phyloP scores from a whole-genome alignment of 2,329 filamentous ascomycete species.

The Diaporthe batatas region DNA sequence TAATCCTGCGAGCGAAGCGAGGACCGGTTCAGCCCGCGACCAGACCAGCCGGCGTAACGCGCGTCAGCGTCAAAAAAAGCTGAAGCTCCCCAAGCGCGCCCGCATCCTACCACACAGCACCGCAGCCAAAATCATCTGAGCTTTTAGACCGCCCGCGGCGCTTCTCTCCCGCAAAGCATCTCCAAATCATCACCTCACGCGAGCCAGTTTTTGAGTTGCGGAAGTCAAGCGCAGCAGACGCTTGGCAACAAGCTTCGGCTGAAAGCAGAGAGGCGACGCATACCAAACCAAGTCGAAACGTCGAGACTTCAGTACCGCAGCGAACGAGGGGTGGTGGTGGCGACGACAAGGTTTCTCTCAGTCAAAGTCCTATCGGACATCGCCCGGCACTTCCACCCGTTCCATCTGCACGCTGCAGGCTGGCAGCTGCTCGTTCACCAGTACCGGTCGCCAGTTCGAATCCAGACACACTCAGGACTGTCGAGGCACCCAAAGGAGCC shows the following conservation, averaged over 20 bases:
- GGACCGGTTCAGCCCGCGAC: slow-evolving; percentile 5
- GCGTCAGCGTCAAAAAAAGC: slow-evolving; percentile 56
- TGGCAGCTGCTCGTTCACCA: slow-evolving; percentile 16
- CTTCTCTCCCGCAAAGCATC: slow-evolving; percentile 17
- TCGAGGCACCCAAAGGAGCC: background rate
- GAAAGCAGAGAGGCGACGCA: slow-evolving; percentile 24
- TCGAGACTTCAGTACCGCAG: slow-evolving; percentile 27
- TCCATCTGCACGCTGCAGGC: slow-evolving; percentile 37
- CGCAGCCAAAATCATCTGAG: slow-evolving; percentile 36
- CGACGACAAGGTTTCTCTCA: slow-evolving; percentile 32
- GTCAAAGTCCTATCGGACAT: slow-evolving; percentile 26
- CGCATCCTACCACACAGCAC: slow-evolving; percentile 45
- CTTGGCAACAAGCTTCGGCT: slow-evolving; percentile 19
- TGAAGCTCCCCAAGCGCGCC: slow-evolving; percentile 36
- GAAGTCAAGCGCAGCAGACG: slow-evolving; percentile 24
- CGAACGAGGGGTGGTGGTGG: slow-evolving; percentile 29
- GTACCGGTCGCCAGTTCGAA: background rate
- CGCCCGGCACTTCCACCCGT: slow-evolving; percentile 35
- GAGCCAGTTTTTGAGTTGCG: slow-evolving; percentile 20
- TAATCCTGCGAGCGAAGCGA: slow-evolving; percentile 22
- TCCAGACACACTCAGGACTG: slow-evolving; percentile 12
- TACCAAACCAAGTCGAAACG: slow-evolving; percentile 29
- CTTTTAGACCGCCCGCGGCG: slow-evolving; percentile 32
- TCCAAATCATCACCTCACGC: slow-evolving; percentile 20
- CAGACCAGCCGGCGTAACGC: slow-evolving; percentile 54